Conservation (phyloP, 306 rosid species). For the Elaeagnus macrophylla region DNA sequence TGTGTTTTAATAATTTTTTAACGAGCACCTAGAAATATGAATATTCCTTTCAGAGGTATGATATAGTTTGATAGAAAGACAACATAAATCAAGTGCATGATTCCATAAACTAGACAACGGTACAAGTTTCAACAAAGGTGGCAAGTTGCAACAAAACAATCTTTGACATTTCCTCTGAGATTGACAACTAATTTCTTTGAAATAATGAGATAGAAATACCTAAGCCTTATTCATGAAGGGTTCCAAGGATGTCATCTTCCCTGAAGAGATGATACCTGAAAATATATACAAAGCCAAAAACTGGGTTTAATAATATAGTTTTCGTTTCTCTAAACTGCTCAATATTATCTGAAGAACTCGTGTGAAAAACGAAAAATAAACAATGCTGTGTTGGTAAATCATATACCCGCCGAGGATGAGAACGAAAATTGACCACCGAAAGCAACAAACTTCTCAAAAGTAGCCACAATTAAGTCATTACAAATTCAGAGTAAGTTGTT, state of each 20-base stretch:
- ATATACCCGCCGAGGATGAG: background rate
- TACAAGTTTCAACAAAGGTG: too few relatives aligned
- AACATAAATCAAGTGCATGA: too few relatives aligned
- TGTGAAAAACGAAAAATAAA: too few relatives aligned
- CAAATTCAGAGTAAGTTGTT: background rate
- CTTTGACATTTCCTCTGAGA: background rate
- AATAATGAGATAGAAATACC: background rate
- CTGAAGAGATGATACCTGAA: slow-evolving; percentile 24
- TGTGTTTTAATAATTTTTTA: too few relatives aligned
- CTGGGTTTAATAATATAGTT: background rate
- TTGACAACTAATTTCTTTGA: background rate
- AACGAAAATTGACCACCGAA: background rate
- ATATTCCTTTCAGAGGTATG: too few relatives aligned
- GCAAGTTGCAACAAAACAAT: background rate
- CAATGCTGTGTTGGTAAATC: too few relatives aligned
- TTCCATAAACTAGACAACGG: too few relatives aligned
- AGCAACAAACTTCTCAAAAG: background rate
- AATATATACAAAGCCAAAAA: background rate
- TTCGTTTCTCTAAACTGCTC: too few relatives aligned
- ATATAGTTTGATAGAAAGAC: too few relatives aligned
- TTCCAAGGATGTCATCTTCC: slow-evolving; percentile 26
- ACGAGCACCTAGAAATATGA: too few relatives aligned
- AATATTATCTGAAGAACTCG: too few relatives aligned
- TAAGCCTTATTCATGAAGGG: slow-evolving; percentile 17
- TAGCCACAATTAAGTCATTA: background rate